A percentile compares a stretch with the other conserved stretches of the same genome.
Evolutionary conservation across 345 rosid species (phyloP).

Genomic region (Punica granatum): DNA sequence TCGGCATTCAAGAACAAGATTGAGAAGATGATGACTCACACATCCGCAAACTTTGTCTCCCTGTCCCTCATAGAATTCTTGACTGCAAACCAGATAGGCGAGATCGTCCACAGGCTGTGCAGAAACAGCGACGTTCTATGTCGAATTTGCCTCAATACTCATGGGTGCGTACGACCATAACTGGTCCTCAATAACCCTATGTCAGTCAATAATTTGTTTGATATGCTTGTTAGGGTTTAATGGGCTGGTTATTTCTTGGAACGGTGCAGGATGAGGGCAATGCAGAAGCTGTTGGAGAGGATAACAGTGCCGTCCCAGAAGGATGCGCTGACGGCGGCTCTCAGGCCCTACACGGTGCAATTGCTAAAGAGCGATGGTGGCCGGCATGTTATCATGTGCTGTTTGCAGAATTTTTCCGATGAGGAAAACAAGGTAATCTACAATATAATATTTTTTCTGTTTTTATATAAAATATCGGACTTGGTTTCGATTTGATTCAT

Average conservation of each 20-base stretch:
- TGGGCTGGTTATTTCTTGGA: background rate
- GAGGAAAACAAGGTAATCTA: conserved; percentile 48
- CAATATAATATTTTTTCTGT: too few species aligned
- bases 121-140: conserved; percentile 14
- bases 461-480: too few species aligned
- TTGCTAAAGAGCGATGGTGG: conserved; percentile 39
- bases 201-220: background rate
- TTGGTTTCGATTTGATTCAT: background rate
- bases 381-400: conserved; percentile 38
- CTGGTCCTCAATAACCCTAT: background rate
- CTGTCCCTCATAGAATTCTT: conserved; percentile 35
- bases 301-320: conserved; percentile 29
- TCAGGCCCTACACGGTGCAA: conserved; percentile 23
- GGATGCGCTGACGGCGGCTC: conserved; percentile 18
- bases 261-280: conserved; percentile 33
- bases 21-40: conserved; percentile 19
- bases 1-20: background rate
- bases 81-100: conserved; percentile 33
- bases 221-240: background rate
- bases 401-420: conserved; percentile 36
- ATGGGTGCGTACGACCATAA: conserved; percentile 38
- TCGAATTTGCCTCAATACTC: conserved; percentile 33
- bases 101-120: conserved; percentile 23
- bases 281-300: conserved; percentile 35
- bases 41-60: conserved; percentile 35